These are phyloP conservation scores for Colletotrichum sp. DNA, from an alignment of 2,329 filamentous ascomycete species.

Conservation along the genomic window DNA sequence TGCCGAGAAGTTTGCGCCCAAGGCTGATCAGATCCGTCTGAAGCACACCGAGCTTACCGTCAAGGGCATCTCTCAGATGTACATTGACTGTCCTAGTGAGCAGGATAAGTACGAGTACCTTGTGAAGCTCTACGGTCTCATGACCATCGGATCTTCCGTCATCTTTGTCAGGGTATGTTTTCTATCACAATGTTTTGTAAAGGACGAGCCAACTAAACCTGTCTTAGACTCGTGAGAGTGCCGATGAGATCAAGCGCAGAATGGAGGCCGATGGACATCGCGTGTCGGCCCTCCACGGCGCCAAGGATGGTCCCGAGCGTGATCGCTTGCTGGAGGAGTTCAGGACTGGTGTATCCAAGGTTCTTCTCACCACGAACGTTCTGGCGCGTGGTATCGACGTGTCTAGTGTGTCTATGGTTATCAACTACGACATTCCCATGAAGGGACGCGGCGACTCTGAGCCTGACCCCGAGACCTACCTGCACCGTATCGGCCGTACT, in stretches of 20 bases:
- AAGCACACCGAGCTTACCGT: constrained; percentile 92
- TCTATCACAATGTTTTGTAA: not conserved
- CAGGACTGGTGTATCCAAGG: constrained; percentile 85
- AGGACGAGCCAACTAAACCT: not conserved
- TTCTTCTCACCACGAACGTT: constrained; percentile 97
- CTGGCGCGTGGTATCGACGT: constrained; percentile 93
- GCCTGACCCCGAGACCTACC: constrained; percentile 92
- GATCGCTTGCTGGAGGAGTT: constrained; percentile 87
- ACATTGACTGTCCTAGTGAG: constrained; percentile 87
- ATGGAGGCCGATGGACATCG: constrained; percentile 92
- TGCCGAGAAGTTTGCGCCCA: constrained; percentile 82
- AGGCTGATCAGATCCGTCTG: constrained; percentile 85
- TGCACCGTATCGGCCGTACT: constrained; percentile 96
- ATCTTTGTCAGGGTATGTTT: constrained; percentile 87
- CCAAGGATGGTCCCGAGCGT: constrained; percentile 81
- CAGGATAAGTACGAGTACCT: constrained; percentile 86
- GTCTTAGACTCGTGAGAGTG: constrained; percentile 79
- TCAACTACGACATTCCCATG: constrained; percentile 92
- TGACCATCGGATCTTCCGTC: constrained; percentile 96
- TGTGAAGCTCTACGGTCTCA: constrained; percentile 91
- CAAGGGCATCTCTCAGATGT: constrained; percentile 96
- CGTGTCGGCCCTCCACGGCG: constrained; percentile 87
- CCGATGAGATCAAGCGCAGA: constrained; percentile 80
- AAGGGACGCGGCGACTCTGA: constrained; percentile 77
- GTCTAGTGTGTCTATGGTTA: constrained; percentile 93